These are phyloP conservation scores for Bromus sterilis DNA, from an alignment of 176 grass and related monocot species.

Conservation along the genomic window DNA sequence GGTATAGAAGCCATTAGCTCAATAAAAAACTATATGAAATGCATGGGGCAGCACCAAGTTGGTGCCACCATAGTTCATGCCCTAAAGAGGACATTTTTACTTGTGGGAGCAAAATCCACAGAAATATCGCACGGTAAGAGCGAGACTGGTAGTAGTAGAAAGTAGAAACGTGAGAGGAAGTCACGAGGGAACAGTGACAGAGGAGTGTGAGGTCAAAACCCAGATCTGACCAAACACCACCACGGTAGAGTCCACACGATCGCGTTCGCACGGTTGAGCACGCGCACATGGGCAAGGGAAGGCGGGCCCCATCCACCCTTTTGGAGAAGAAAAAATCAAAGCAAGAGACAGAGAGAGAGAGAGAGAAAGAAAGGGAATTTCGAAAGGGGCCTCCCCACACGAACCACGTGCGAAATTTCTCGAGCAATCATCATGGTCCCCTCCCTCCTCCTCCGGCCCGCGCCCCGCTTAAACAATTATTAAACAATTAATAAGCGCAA, in stretches of 20 bases:
- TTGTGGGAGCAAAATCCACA: too few species aligned
- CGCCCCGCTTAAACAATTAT: background rate
- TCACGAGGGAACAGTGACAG: background rate
- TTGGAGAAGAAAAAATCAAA: background rate
- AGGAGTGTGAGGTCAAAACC: background rate
- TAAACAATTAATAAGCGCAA: background rate
- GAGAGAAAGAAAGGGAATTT: background rate
- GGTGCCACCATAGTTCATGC: too few species aligned
- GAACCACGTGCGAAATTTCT: conserved; percentile 30
- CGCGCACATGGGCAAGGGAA: background rate
- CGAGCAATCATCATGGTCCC: background rate
- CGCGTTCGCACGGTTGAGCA: background rate
- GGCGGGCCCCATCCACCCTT: background rate
- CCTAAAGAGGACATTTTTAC: too few species aligned
- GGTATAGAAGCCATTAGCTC: too few species aligned
- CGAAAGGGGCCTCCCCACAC: background rate
- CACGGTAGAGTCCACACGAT: background rate
- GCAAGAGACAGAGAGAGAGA: background rate
- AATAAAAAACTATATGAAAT: too few species aligned
- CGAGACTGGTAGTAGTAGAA: too few species aligned
- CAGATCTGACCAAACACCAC: background rate
- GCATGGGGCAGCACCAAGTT: too few species aligned
- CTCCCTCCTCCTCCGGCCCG: background rate
- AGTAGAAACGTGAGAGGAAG: background rate
- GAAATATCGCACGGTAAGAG: too few species aligned